Conservation (phyloP, 176 grass and related monocot species). For the Phoenix roebelenii region DNA sequence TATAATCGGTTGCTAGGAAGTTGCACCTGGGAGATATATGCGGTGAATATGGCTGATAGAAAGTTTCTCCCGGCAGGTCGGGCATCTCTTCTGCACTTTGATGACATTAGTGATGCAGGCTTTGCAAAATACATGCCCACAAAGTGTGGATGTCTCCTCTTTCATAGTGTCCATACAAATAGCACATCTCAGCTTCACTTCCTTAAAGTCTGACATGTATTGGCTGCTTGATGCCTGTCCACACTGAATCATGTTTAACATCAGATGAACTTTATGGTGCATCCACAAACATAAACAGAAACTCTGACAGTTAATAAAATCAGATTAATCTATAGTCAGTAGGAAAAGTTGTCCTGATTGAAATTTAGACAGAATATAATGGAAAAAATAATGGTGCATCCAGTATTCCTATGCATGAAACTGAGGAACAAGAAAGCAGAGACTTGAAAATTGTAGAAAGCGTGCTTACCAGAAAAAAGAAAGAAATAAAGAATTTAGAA, state of each 20-base stretch:
- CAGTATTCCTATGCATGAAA: too few relatives aligned
- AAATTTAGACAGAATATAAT: not conserved
- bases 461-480: too few relatives aligned
- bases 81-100: slow-evolving; percentile 6
- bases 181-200: slow-evolving; percentile 9
- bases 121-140: slow-evolving; percentile 14
- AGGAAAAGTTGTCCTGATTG: not conserved
- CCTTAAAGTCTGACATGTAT: not conserved
- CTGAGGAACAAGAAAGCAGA: too few relatives aligned
- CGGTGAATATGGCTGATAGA: slow-evolving; percentile 1
- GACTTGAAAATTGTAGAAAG: too few relatives aligned
- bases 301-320: not conserved
- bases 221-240: slow-evolving; percentile 9
- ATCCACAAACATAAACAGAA: not conserved
- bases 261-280: not conserved
- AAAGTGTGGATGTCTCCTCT: slow-evolving; percentile 11
- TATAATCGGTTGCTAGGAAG: not conserved
- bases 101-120: slow-evolving; percentile 10
- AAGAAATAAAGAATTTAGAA: too few relatives aligned
- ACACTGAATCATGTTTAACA: not conserved
- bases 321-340: not conserved
- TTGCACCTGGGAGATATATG: slow-evolving; percentile 17
- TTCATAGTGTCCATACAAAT: slow-evolving; percentile 15
- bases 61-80: slow-evolving; percentile 5
- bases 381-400: too few relatives aligned